Evolutionary conservation across 192 early-diverging fungal species (phyloP).

Genomic region (Thoreauomyces humboldtii): DNA sequence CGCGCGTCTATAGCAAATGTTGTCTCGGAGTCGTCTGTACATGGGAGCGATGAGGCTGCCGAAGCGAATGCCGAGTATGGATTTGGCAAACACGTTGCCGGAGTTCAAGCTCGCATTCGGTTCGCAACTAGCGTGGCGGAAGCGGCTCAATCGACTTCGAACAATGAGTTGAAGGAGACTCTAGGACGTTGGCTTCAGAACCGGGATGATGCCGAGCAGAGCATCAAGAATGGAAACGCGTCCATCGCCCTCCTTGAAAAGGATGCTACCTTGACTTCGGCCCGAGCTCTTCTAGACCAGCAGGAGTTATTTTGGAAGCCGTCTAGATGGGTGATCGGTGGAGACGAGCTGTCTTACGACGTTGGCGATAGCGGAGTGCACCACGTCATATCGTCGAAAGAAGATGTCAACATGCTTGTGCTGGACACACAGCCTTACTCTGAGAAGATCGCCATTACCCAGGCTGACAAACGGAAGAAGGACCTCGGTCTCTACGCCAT

Average conservation of each 20-base stretch:
- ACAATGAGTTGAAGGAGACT: constrained; percentile 43
- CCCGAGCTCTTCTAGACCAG: constrained; percentile 31
- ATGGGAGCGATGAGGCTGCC: constrained; percentile 7
- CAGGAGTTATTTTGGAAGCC: constrained; percentile 56
- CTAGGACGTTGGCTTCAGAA: constrained; percentile 69
- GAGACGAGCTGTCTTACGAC: constrained; percentile 84
- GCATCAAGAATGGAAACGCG: constrained; percentile 49
- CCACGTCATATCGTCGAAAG: constrained; percentile 78
- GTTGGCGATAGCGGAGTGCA: constrained; percentile 86
- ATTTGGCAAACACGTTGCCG: constrained; percentile 72
- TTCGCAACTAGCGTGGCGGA: constrained; percentile 62
- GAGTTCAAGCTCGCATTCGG: constrained; percentile 64
- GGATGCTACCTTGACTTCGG: constrained; percentile 20
- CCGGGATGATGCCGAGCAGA: constrained; percentile 52
- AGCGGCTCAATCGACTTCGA: background rate
- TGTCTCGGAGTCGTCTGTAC: constrained; percentile 64
- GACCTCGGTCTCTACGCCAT: constrained; percentile 95
- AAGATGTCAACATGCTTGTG: constrained; percentile 88
- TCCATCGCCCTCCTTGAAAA: constrained; percentile 49
- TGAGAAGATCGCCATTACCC: constrained; percentile 40
- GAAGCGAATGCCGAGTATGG: constrained; percentile 82
- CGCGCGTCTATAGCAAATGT: constrained; percentile 82
- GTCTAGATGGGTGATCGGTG: constrained; percentile 87
- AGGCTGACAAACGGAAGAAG: constrained; percentile 69
- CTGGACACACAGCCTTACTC: constrained; percentile 85